A percentile compares a stretch with the other conserved stretches of the same genome.
phyloP scores from a whole-genome alignment of 805 yeast genomes.

The Wickerhamiella cacticola region DNA sequence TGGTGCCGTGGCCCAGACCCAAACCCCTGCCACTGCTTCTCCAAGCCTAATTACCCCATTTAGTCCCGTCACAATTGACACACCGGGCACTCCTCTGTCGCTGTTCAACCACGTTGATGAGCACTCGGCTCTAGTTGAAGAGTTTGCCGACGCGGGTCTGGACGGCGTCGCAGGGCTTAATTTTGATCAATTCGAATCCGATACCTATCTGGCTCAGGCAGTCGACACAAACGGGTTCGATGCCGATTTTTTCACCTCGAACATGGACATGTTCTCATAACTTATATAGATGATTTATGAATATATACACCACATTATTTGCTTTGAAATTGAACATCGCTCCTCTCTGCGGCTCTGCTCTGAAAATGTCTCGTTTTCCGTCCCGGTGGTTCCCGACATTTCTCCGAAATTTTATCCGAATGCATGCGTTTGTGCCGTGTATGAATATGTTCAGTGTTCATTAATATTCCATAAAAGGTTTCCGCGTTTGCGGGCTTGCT shows the following conservation, averaged over 20 bases:
- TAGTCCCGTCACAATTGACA: background rate
- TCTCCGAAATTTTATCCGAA: too few relatives aligned
- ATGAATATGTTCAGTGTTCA: too few relatives aligned
- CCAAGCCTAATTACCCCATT: conserved; percentile 2
- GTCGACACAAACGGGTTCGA: conserved; percentile 18
- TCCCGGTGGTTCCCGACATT: too few relatives aligned
- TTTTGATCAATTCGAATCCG: conserved; percentile 12
- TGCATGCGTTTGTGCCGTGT: too few relatives aligned
- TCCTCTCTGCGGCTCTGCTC: too few relatives aligned
- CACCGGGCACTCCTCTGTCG: conserved; percentile 2
- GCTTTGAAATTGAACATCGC: too few relatives aligned
- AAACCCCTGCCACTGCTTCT: too few relatives aligned
- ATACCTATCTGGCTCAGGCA: conserved; percentile 19
- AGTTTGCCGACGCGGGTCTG: conserved; percentile 1
- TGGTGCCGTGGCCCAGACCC: background rate
- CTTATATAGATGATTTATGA: conserved; percentile 7
- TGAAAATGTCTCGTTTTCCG: too few relatives aligned
- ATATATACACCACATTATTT: background rate
- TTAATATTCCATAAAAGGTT: background rate
- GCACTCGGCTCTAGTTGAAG: background rate
- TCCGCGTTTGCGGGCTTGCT: background rate
- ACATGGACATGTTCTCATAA: conserved; percentile 16
- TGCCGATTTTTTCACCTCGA: conserved; percentile 20
- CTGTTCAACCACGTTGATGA: conserved; percentile 9
- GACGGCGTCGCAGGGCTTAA: conserved; percentile 11